Evolutionary conservation across 2,329 filamentous ascomycete species (phyloP).

Genomic region (Hypocrella siamensis): DNA sequence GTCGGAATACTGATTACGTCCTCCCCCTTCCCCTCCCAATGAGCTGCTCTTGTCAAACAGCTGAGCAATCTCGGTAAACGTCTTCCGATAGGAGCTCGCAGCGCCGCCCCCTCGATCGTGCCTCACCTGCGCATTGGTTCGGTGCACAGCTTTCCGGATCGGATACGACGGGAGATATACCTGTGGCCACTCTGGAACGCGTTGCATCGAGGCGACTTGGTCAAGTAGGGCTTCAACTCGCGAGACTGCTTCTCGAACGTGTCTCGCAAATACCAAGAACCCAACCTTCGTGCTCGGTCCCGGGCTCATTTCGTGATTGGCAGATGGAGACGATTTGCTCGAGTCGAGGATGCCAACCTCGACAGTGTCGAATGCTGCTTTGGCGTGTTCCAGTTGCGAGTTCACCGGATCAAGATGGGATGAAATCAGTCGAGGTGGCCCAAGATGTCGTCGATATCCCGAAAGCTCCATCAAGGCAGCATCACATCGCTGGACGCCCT

Average conservation of each 20-base stretch:
- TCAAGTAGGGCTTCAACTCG: constrained; percentile 28
- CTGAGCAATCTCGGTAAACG: constrained; percentile 25
- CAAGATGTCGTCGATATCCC: constrained; percentile 30
- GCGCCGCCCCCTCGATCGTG: constrained; percentile 44
- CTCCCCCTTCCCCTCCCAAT: too few species aligned
- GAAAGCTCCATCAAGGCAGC: constrained; percentile 38
- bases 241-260: constrained; percentile 34
- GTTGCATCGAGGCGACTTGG: constrained; percentile 32
- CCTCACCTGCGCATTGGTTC: constrained; percentile 39
- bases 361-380: constrained; percentile 28
- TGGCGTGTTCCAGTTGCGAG: constrained; percentile 22
- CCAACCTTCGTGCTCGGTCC: too few species aligned
- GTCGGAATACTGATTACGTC: too few species aligned
- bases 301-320: too few species aligned
- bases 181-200: constrained; percentile 20
- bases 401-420: constrained; percentile 24
- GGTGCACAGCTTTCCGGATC: constrained; percentile 33
- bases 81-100: constrained; percentile 31
- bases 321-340: too few species aligned
- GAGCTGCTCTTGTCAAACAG: constrained; percentile 28
- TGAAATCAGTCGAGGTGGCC: constrained; percentile 24
- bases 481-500: constrained; percentile 29
- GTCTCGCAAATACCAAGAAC: constrained; percentile 38
- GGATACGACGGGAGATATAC: constrained; percentile 38
- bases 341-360: constrained; percentile 31